Percentiles rank a stretch among this genome's conserved stretches.
phyloP scores from a whole-genome alignment of 225 moss, liverwort and hornwort species.

The Ulota crispa region DNA sequence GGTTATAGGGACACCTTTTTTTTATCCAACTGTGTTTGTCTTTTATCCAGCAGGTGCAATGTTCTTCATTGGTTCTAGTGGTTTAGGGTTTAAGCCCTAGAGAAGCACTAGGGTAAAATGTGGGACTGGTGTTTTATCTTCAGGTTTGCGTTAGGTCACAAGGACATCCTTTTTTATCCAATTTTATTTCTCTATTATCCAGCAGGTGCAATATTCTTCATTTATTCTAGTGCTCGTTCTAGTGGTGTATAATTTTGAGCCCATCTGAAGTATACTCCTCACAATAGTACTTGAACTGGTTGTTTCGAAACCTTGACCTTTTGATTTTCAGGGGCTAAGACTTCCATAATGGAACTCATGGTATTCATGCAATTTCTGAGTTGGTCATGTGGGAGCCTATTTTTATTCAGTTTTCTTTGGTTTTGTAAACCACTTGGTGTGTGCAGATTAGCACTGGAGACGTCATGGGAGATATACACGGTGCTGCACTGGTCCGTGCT shows the following conservation, averaged over 20 bases:
- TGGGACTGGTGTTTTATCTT: not conserved
- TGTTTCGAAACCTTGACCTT: not conserved
- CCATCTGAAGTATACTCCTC: not conserved
- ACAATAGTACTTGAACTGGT: not conserved
- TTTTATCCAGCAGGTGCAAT: not conserved
- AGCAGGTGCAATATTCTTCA: not conserved
- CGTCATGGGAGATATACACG: slow-evolving; percentile 92
- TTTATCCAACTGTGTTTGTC: not conserved
- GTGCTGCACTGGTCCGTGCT: slow-evolving; percentile 69
- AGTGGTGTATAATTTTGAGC: not conserved
- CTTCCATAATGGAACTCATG: not conserved
- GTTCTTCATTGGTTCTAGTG: not conserved
- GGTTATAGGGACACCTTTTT: not conserved
- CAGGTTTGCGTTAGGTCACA: not conserved
- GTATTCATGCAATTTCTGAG: not conserved
- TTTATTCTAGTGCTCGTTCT: not conserved
- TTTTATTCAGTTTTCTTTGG: not conserved
- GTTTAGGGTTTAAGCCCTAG: not conserved
- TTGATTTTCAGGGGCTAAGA: not conserved
- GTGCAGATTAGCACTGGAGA: slow-evolving; percentile 80
- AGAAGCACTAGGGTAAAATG: no score
- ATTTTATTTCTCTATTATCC: not conserved
- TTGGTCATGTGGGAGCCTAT: not conserved
- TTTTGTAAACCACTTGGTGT: not conserved
- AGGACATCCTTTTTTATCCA: not conserved